Percentiles rank a stretch among this genome's conserved stretches.
phyloP scores from a whole-genome alignment of 2,329 filamentous ascomycete species.

The Pseudopyricularia javanii region DNA sequence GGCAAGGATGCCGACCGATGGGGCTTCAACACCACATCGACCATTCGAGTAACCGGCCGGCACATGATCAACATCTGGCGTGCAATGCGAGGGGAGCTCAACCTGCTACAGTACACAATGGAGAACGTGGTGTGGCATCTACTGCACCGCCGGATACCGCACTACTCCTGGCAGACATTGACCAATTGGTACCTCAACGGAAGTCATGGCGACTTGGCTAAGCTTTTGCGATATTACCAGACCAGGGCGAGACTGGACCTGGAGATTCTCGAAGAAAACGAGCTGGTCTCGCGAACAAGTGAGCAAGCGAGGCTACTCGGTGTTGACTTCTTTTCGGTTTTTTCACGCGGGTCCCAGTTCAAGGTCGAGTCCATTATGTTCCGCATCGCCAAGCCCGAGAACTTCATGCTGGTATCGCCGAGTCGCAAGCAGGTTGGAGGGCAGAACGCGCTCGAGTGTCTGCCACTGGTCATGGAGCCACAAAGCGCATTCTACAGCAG shows the following conservation, averaged over 20 bases:
- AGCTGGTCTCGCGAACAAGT: constrained; percentile 76
- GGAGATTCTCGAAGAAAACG: constrained; percentile 84
- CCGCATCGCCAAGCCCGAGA: constrained; percentile 92
- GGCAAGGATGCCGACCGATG: constrained; percentile 80
- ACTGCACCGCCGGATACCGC: constrained; percentile 75
- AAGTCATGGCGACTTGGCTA: constrained; percentile 56
- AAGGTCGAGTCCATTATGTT: constrained; percentile 99
- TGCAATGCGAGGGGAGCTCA: constrained; percentile 87
- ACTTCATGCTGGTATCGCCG: constrained; percentile 80
- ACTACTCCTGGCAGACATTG: constrained; percentile 68
- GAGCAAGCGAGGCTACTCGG: constrained; percentile 89
- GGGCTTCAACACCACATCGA: constrained; percentile 90
- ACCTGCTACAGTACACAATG: constrained; percentile 86
- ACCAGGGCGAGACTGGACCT: constrained; percentile 68
- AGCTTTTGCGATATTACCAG: constrained; percentile 67
- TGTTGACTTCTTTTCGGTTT: constrained; percentile 94
- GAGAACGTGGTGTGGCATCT: constrained; percentile 92
- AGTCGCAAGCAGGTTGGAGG: constrained; percentile 83
- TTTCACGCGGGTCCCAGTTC: constrained; percentile 89
- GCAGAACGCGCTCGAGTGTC: constrained; percentile 88
- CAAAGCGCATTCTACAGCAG: constrained; percentile 89
- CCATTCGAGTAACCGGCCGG: constrained; percentile 81
- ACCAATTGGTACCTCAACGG: constrained; percentile 70
- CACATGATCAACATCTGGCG: constrained; percentile 98
- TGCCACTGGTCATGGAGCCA: constrained; percentile 95